Evolutionary conservation across 1,284 basidiomycete species (phyloP).

Genomic region (Porogramme epimiltina): DNA sequence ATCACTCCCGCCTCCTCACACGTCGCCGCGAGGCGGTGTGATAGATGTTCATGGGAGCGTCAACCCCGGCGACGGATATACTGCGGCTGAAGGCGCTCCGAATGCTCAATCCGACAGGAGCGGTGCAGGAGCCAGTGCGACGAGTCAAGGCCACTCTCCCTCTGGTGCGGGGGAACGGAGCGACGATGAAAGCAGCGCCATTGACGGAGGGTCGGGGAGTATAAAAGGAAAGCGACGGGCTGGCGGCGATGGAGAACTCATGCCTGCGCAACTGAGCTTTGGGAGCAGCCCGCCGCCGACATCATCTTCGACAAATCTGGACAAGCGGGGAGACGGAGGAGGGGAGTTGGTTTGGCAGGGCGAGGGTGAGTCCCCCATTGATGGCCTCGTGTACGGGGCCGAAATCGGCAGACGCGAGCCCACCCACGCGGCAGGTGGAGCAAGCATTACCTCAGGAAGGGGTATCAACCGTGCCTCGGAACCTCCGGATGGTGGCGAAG

Average conservation of each 20-base stretch:
- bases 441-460: neutral
- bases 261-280: neutral
- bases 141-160: conserved; percentile 5
- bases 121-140: conserved; percentile 5
- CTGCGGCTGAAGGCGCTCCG: neutral
- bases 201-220: neutral
- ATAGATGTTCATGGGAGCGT: neutral
- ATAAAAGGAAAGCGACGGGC: conserved; percentile 9
- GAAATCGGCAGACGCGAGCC: conserved; percentile 6
- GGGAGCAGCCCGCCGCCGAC: neutral
- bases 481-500: neutral
- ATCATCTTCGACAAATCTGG: neutral
- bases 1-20: neutral
- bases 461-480: neutral
- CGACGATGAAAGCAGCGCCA: conserved; percentile 6
- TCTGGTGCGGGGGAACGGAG: neutral
- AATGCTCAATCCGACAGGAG: neutral
- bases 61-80: neutral
- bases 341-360: conserved; percentile 3
- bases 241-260: conserved; percentile 7
- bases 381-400: conserved; percentile 2
- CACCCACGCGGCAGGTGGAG: conserved; percentile 20
- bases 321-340: neutral
- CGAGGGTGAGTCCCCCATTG: conserved; percentile 5
- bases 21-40: neutral